Evolutionary conservation across 805 yeast genomes (phyloP), one percentile per base, ranked within the genome.

Genomic region (Candida insectorum): DNA sequence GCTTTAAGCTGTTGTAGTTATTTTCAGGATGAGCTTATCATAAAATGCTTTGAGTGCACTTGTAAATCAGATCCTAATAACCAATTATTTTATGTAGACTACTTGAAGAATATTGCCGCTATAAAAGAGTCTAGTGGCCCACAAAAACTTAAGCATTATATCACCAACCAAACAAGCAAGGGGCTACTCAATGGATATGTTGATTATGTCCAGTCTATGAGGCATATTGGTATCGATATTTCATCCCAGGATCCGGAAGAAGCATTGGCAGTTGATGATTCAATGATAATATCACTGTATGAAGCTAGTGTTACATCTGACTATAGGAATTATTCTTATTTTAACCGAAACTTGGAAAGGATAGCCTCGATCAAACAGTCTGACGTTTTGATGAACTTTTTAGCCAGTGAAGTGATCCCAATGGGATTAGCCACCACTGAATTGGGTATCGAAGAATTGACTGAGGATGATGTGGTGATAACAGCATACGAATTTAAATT

Each of bases 401-500:
- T 64, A n/a, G 44, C 41, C 1, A 38, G 38, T 5, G 72, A 65
- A 34, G 26, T 67, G 14, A 36, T 66, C 5, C 71, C 72, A 1
- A 30, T 54, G 9, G 26, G 38, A 16, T 44, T 63, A 14, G 67
- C 72, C 1, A 37, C 62, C 24, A 56, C 54, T 4, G 68, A 61
- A 31, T 44, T 67, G 30, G 52, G 60, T 7, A 57, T 66, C 16
- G 72, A 65, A 37, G 69, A 62, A 31, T 56, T 64, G 22, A 67
- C 73, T 11, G 73, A 67, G 37, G 73, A 67, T 49, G 93, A 85
- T 41, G 77, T 84, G 27, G 73, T 86, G 3, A 68, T 78, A 18
- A 82, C 94, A 1, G 89, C 94, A 0, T 84, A 76, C 48, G 79
- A 82, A 37, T 66, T 82, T 26, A 78, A 79, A 39, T 49, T 70